These are phyloP conservation scores for Trichoderma atroviride DNA, from an alignment of 2,329 filamentous ascomycete species.

Conservation along the genomic window DNA sequence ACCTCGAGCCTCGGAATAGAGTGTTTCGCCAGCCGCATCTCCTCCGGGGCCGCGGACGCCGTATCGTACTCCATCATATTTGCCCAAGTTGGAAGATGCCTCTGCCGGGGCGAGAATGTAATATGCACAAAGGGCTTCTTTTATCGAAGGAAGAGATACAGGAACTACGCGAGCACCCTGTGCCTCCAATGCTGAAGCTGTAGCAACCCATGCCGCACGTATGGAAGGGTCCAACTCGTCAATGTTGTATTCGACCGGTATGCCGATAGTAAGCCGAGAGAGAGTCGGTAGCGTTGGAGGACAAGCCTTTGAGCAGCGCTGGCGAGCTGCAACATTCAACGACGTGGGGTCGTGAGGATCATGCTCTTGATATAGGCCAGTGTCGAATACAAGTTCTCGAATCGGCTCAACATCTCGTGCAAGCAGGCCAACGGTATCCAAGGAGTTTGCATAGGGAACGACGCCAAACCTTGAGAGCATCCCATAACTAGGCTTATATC, in stretches of 20 bases:
- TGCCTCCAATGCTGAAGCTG: conserved; percentile 60
- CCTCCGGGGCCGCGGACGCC: conserved; percentile 60
- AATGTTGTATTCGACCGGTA: conserved; percentile 84
- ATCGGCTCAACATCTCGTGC: conserved; percentile 57
- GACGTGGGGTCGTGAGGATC: conserved; percentile 78
- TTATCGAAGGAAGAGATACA: conserved; percentile 81
- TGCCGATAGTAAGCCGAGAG: conserved; percentile 52
- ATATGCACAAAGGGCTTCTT: conserved; percentile 85
- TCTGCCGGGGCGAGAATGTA: conserved; percentile 95
- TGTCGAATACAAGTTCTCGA: conserved; percentile 55
- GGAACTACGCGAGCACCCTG: conserved; percentile 73
- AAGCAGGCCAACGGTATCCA: conserved; percentile 86
- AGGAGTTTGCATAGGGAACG: conserved; percentile 86
- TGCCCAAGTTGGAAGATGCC: conserved; percentile 92
- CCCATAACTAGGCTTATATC: conserved; percentile 92
- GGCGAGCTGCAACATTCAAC: conserved; percentile 59
- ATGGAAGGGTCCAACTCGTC: conserved; percentile 73
- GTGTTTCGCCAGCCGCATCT: conserved; percentile 60
- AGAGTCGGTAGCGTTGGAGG: conserved; percentile 34
- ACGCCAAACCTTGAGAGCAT: conserved; percentile 84
- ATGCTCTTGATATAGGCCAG: conserved; percentile 52
- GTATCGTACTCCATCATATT: conserved; percentile 96
- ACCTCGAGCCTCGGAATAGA: conserved; percentile 77
- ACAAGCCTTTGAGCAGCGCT: conserved; percentile 44
- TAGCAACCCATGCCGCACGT: conserved; percentile 67